Percentiles rank a stretch among this genome's conserved stretches.
phyloP scores from a whole-genome alignment of 1,284 basidiomycete species.

The Ustilago shanxiensis region DNA sequence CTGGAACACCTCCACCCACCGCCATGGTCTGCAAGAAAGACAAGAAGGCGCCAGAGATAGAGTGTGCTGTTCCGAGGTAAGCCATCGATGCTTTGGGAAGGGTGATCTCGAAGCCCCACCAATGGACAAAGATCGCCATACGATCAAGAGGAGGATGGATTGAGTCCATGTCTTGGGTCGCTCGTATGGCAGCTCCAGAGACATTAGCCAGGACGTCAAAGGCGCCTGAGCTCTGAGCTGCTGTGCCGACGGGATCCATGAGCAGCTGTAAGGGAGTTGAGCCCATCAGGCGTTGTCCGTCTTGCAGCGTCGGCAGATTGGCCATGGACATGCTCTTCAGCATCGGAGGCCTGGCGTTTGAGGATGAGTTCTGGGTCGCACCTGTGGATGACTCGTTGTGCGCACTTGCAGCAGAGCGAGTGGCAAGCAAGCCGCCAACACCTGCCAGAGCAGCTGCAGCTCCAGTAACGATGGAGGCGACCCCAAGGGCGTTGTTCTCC shows the following conservation, averaged over 20 bases:
- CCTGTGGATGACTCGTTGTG: background rate
- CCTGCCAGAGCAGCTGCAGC: constrained; percentile 39
- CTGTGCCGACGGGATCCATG: constrained; percentile 41
- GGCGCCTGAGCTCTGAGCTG: constrained; percentile 49
- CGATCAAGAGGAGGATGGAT: constrained; percentile 61
- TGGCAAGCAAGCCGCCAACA: constrained; percentile 29
- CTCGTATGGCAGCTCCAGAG: constrained; percentile 49
- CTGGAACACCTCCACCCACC: constrained; percentile 58
- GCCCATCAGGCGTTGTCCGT: constrained; percentile 41
- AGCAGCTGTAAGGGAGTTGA: constrained; percentile 53
- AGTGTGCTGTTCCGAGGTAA: constrained; percentile 62
- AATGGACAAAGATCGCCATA: constrained; percentile 65
- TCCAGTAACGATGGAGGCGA: constrained; percentile 23
- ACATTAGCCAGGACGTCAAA: constrained; percentile 57
- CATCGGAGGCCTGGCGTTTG: constrained; percentile 24
- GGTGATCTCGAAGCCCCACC: constrained; percentile 68
- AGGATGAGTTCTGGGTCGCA: background rate
- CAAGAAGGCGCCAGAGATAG: constrained; percentile 59
- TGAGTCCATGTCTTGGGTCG: constrained; percentile 44
- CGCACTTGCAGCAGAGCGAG: constrained; percentile 4
- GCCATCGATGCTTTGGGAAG: constrained; percentile 58
- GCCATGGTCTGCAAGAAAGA: constrained; percentile 63
- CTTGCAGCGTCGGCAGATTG: constrained; percentile 34
- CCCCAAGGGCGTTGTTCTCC: constrained; percentile 6
- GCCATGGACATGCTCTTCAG: constrained; percentile 42